Evolutionary conservation across 768 basidiomycete species (phyloP).

Genomic region (Scleroderma citrinum): DNA sequence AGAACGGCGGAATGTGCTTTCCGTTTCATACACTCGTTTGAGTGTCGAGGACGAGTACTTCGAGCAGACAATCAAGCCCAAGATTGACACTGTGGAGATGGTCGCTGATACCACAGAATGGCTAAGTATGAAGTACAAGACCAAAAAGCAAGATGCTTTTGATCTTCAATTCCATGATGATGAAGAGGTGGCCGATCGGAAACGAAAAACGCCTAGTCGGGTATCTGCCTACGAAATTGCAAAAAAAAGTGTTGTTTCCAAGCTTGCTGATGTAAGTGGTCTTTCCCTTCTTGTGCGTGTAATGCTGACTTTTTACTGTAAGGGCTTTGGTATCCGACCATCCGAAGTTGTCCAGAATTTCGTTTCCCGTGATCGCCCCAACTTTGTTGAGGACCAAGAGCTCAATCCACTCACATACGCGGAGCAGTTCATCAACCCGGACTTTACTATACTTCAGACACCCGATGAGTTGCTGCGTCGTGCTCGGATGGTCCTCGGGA

Average conservation of each 20-base stretch:
- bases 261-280: constrained; percentile 70
- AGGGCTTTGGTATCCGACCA: constrained; percentile 84
- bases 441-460: constrained; percentile 48
- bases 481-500: constrained; percentile 79
- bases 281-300: not conserved
- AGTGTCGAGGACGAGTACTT: constrained; percentile 71
- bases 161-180: constrained; percentile 71
- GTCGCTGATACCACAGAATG: constrained; percentile 90
- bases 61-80: constrained; percentile 57
- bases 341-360: constrained; percentile 86
- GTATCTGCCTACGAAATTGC: constrained; percentile 79
- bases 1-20: constrained; percentile 62
- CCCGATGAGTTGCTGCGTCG: constrained; percentile 66
- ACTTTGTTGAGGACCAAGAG: constrained; percentile 79
- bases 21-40: constrained; percentile 61
- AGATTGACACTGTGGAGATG: constrained; percentile 77
- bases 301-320: not conserved
- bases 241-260: constrained; percentile 71
- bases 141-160: constrained; percentile 54
- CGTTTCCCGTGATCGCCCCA: constrained; percentile 48
- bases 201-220: constrained; percentile 77
- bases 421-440: constrained; percentile 77
- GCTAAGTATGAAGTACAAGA: constrained; percentile 80
- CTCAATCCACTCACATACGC: constrained; percentile 75
- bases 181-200: constrained; percentile 48